Percentiles rank a stretch among this genome's conserved stretches.
These are phyloP conservation scores for Blastobotrys americana DNA, from an alignment of 805 yeast species.

Conservation along the genomic window DNA sequence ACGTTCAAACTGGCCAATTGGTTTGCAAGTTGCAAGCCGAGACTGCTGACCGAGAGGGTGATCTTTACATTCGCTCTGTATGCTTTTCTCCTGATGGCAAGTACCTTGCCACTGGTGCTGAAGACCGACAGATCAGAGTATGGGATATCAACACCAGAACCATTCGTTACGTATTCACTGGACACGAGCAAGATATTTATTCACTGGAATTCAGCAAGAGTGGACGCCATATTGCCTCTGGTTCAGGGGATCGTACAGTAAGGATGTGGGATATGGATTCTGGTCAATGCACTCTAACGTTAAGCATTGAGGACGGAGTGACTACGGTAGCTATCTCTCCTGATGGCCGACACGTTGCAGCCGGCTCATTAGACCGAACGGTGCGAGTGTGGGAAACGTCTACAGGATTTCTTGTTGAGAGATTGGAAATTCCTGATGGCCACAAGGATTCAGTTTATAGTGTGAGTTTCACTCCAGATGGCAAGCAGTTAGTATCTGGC, in stretches of 20 bases:
- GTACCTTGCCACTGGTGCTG: conserved; percentile 87
- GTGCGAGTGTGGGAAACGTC: conserved; percentile 96
- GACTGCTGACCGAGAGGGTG: conserved; percentile 61
- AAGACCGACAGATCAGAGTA: conserved; percentile 70
- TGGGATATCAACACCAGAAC: conserved; percentile 91
- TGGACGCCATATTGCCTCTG: conserved; percentile 88
- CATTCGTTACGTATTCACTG: conserved; percentile 70
- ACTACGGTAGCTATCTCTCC: conserved; percentile 97
- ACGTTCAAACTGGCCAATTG: conserved; percentile 84
- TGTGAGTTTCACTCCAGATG: conserved; percentile 87
- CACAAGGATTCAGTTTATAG: conserved; percentile 95
- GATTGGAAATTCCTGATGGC: conserved; percentile 90
- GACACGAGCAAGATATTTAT: conserved; percentile 97
- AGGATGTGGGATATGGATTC: conserved; percentile 92
- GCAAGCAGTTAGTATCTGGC: conserved; percentile 87
- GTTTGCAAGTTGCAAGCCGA: conserved; percentile 85
- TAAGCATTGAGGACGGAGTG: conserved; percentile 94
- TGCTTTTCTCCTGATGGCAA: conserved; percentile 95
- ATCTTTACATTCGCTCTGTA: conserved; percentile 87
- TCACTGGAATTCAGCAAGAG: conserved; percentile 92
- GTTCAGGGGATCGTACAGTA: conserved; percentile 94
- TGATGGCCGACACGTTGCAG: conserved; percentile 88
- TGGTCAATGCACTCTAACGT: conserved; percentile 81
- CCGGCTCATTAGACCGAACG: conserved; percentile 91
- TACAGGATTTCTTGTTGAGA: conserved; percentile 84